Evolutionary conservation across 2,329 filamentous ascomycete genomes (phyloP).

Genomic region (Fusarium acutatum): DNA sequence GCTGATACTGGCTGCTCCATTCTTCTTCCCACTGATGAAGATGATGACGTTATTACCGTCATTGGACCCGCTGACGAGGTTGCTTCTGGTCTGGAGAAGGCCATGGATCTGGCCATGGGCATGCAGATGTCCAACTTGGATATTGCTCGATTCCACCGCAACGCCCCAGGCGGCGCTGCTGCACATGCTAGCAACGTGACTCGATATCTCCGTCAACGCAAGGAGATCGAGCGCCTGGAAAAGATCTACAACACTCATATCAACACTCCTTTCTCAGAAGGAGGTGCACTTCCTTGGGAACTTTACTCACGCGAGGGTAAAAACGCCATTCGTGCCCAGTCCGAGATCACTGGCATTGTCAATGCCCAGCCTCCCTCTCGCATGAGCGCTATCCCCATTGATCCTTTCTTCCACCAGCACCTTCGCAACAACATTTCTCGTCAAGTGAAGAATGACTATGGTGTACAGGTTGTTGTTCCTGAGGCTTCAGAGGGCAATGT

Average conservation of each 20-base stretch:
- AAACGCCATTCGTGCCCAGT: slow-evolving; percentile 78
- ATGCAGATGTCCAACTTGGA: slow-evolving; percentile 89
- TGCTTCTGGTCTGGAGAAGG: slow-evolving; percentile 78
- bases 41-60: slow-evolving; percentile 85
- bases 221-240: slow-evolving; percentile 85
- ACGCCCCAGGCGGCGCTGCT: slow-evolving; percentile 75
- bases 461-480: slow-evolving; percentile 78
- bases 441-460: slow-evolving; percentile 71
- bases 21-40: slow-evolving; percentile 78
- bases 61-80: slow-evolving; percentile 81
- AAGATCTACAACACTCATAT: slow-evolving; percentile 85
- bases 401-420: slow-evolving; percentile 82
- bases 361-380: slow-evolving; percentile 77
- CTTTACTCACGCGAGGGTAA: slow-evolving; percentile 88
- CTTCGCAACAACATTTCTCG: slow-evolving; percentile 71
- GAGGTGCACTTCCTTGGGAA: slow-evolving; percentile 82
- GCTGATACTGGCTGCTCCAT: slow-evolving; percentile 90
- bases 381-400: slow-evolving; percentile 72
- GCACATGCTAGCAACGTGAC: slow-evolving; percentile 86
- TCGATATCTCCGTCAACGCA: slow-evolving; percentile 83
- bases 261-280: slow-evolving; percentile 75
- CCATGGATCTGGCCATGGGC: slow-evolving; percentile 86
- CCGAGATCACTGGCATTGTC: slow-evolving; percentile 78
- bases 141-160: slow-evolving; percentile 79
- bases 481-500: slow-evolving; percentile 66